These are phyloP conservation scores for Acanthamoeba polyphaga DNA, from an alignment of 208 protist genomes.

Conservation along the genomic window DNA sequence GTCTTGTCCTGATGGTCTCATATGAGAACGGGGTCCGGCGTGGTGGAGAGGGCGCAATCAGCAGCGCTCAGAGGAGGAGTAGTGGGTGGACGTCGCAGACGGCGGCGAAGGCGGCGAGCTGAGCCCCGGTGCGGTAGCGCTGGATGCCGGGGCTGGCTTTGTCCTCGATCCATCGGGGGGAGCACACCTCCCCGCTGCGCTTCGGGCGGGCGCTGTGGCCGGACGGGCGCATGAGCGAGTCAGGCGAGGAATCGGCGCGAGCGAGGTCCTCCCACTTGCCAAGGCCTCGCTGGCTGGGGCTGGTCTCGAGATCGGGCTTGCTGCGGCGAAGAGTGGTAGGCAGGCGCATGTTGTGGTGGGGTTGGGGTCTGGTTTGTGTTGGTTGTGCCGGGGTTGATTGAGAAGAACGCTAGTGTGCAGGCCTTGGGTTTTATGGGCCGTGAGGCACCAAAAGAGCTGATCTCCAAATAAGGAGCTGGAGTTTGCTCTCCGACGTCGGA, in stretches of 20 bases:
- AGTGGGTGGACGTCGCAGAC: background rate
- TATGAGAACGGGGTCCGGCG: background rate
- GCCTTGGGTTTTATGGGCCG: no score
- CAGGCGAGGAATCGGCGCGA: no score
- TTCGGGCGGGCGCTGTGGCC: no score
- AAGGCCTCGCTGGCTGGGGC: background rate
- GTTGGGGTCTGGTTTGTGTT: no score
- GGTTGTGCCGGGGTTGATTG: no score
- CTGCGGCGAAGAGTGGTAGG: background rate
- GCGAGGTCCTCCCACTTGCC: background rate
- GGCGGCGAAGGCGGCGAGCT: background rate
- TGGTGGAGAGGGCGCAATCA: no score
- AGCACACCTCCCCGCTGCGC: background rate
- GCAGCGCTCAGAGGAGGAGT: no score
- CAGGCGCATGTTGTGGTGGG: background rate
- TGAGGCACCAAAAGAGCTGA: no score
- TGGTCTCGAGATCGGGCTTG: background rate
- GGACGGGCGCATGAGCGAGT: no score
- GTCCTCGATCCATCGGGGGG: background rate
- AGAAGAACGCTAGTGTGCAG: no score
- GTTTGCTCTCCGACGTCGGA: no score
- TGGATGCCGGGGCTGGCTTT: background rate
- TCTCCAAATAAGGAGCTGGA: no score
- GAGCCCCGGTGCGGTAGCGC: background rate
- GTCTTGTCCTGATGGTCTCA: background rate